Evolutionary conservation across 2,329 filamentous ascomycete genomes (phyloP).

Genomic region (Neonectria faginata): DNA sequence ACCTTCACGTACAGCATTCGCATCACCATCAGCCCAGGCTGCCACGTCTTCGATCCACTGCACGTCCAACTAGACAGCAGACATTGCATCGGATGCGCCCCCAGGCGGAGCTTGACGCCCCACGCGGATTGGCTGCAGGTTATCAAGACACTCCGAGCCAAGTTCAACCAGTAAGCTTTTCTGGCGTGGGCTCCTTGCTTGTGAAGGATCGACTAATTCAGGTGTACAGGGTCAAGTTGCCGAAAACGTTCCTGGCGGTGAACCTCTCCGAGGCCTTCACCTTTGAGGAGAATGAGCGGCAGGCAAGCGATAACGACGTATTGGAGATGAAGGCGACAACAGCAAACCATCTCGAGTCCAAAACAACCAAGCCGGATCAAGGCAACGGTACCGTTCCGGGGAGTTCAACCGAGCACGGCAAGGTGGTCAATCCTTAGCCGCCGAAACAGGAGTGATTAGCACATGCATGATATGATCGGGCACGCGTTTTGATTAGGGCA

Average conservation of each 20-base stretch:
- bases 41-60: conserved; percentile 94
- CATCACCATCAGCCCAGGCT: conserved; percentile 94
- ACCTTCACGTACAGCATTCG: conserved; percentile 95
- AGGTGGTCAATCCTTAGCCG: conserved; percentile 41
- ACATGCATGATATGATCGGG: conserved; percentile 31
- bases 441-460: conserved; percentile 12
- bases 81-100: conserved; percentile 94
- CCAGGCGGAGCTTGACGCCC: conserved; percentile 87
- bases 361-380: conserved; percentile 26
- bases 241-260: conserved; percentile 74
- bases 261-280: conserved; percentile 73
- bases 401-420: conserved; percentile 37
- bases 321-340: conserved; percentile 61
- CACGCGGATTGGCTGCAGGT: conserved; percentile 97
- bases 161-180: conserved; percentile 86
- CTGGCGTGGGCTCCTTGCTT: conserved; percentile 28
- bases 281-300: conserved; percentile 67
- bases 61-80: conserved; percentile 97
- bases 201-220: conserved; percentile 34
- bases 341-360: conserved; percentile 46
- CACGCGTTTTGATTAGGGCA: conserved; percentile 19
- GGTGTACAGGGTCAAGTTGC: conserved; percentile 69
- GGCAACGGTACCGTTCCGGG: conserved; percentile 28
- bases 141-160: conserved; percentile 93
- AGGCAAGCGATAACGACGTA: conserved; percentile 59